A percentile compares a stretch with the other conserved stretches of the same genome.
phyloP scores from a whole-genome alignment of 1,284 basidiomycete genomes.

The Ganoderma sinense region DNA sequence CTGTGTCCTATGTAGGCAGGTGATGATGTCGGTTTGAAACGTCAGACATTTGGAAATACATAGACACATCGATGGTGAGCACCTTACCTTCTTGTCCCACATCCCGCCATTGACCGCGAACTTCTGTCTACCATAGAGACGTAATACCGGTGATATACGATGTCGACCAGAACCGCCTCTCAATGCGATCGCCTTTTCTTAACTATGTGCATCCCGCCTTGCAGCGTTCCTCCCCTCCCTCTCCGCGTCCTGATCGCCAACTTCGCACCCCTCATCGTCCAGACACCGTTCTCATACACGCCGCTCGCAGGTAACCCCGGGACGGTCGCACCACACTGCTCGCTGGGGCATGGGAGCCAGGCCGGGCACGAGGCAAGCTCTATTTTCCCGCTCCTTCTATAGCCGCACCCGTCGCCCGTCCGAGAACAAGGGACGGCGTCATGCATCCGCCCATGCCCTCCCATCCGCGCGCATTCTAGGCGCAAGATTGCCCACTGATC shows the following conservation, averaged over 20 bases:
- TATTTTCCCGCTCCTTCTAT: conserved; percentile 17
- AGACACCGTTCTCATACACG: conserved; percentile 9
- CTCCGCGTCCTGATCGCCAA: neutral
- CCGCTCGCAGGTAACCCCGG: conserved; percentile 10
- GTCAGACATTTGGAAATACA: neutral
- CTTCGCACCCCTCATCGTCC: neutral
- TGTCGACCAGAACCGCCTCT: conserved; percentile 5
- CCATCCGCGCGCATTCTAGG: conserved; percentile 7
- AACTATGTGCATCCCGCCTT: conserved; percentile 11
- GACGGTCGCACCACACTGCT: conserved; percentile 1
- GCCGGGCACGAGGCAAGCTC: conserved; percentile 12
- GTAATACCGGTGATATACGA: conserved; percentile 2
- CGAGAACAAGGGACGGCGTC: conserved; percentile 28
- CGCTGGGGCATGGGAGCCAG: conserved; percentile 11
- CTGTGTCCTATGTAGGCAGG: neutral
- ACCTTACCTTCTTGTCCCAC: neutral
- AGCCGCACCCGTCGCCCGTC: conserved; percentile 18
- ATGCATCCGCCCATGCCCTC: conserved; percentile 3
- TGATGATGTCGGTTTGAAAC: neutral
- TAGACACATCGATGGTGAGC: conserved; percentile 4
- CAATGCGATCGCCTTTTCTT: conserved; percentile 12
- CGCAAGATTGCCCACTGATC: conserved; percentile 5
- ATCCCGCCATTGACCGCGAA: neutral
- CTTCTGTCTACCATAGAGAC: conserved; percentile 9
- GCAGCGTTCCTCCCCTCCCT: neutral